phyloP scores from a whole-genome alignment of 1,284 basidiomycete species.

The Tylopilus orsonianus region DNA sequence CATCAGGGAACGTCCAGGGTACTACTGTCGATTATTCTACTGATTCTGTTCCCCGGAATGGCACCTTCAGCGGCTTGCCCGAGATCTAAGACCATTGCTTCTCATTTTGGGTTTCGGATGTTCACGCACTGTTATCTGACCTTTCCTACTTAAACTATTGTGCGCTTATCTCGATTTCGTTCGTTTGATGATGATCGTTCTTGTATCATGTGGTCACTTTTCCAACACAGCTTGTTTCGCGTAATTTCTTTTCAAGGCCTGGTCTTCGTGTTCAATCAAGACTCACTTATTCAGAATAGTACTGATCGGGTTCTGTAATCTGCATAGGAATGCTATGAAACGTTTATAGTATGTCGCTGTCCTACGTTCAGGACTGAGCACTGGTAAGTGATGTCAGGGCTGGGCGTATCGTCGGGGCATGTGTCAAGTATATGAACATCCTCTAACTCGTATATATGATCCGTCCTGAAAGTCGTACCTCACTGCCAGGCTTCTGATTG shows the following conservation, averaged over 20 bases:
- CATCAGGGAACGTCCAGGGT: conserved; percentile 9
- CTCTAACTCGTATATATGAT: no score
- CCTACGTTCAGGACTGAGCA: no score
- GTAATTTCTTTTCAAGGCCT: not conserved
- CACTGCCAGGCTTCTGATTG: no score
- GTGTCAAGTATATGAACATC: no score
- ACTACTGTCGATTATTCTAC: conserved; percentile 13
- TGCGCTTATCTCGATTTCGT: not conserved
- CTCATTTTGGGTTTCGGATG: not conserved
- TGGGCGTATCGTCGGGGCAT: no score
- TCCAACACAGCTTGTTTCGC: not conserved
- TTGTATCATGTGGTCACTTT: not conserved
- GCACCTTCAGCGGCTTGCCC: conserved; percentile 29
- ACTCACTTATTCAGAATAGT: not conserved
- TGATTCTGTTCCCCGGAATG: conserved; percentile 14
- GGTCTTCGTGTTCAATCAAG: not conserved
- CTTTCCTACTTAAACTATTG: not conserved
- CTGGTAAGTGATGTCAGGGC: no score
- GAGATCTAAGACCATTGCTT: conserved; percentile 21
- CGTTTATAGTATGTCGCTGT: no score
- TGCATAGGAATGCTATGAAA: no score
- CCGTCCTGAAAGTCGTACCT: no score
- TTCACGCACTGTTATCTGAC: not conserved
- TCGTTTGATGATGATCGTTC: conserved; percentile 1
- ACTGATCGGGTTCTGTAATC: not conserved